These are phyloP conservation scores for Colletotrichum sp. DNA, from an alignment of 2,329 filamentous ascomycete genomes.

Conservation along the genomic window DNA sequence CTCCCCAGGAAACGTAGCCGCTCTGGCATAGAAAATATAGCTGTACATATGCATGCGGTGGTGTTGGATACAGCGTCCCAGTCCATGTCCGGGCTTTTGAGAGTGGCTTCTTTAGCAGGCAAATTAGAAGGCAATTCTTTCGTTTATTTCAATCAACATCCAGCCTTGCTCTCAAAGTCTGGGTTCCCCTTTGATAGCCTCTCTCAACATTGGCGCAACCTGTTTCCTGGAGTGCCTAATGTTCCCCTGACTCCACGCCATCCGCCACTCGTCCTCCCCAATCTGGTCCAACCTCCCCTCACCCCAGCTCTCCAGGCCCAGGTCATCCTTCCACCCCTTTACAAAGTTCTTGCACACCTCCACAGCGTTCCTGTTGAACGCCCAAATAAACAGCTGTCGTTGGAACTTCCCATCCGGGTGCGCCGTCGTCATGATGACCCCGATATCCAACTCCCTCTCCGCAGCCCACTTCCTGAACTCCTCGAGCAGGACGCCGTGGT, in stretches of 20 bases:
- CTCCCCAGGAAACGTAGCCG: not conserved
- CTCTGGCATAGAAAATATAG: not conserved
- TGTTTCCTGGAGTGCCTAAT: constrained; percentile 70
- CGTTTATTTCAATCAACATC: accelerated
- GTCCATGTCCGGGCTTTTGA: not conserved
- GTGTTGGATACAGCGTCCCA: accelerated
- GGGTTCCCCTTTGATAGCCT: constrained; percentile 46
- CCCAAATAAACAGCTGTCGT: constrained; percentile 74
- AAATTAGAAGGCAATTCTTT: not conserved
- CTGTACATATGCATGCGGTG: no score
- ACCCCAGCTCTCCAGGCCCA: constrained; percentile 63
- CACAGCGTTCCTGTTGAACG: constrained; percentile 52
- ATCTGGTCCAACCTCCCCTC: constrained; percentile 51
- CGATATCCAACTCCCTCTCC: constrained; percentile 66
- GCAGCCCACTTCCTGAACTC: constrained; percentile 57
- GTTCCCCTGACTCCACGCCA: constrained; percentile 71
- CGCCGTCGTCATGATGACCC: constrained; percentile 73
- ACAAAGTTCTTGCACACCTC: constrained; percentile 61
- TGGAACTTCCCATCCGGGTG: constrained; percentile 59
- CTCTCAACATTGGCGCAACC: constrained; percentile 69
- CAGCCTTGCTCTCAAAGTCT: not conserved
- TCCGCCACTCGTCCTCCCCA: constrained; percentile 49
- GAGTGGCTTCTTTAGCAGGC: not conserved
- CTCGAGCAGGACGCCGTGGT: constrained; percentile 47
- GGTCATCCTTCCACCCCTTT: constrained; percentile 42